phyloP scores from a whole-genome alignment of 2,329 filamentous ascomycete species.

The Orbilia brochopaga region DNA sequence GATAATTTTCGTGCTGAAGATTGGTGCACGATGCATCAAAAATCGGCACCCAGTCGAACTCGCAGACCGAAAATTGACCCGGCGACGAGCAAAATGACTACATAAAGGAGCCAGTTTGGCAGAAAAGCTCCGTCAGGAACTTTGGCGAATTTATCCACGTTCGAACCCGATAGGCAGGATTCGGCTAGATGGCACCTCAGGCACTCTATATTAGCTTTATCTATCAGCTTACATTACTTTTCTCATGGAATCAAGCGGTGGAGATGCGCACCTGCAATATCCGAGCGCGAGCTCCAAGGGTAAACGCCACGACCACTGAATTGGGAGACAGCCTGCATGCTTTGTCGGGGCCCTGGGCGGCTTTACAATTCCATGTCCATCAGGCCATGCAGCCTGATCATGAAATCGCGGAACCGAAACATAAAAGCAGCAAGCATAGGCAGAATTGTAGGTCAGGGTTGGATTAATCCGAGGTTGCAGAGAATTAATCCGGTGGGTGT shows the following conservation, averaged over 20 bases:
- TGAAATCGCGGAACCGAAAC: slow-evolving; percentile 47
- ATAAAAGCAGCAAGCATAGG: slow-evolving; percentile 37
- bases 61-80: background rate
- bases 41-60: slow-evolving; percentile 19
- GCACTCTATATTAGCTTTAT: slow-evolving; percentile 29
- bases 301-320: slow-evolving; percentile 27
- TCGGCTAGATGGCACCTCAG: slow-evolving; percentile 17
- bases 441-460: slow-evolving; percentile 44
- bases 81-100: slow-evolving; percentile 1
- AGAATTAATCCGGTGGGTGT: slow-evolving; percentile 51
- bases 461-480: slow-evolving; percentile 41
- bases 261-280: slow-evolving; percentile 41
- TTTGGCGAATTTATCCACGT: slow-evolving; percentile 48
- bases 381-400: slow-evolving; percentile 25
- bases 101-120: slow-evolving; percentile 18
- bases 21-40: slow-evolving; percentile 6
- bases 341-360: slow-evolving; percentile 15
- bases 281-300: slow-evolving; percentile 43
- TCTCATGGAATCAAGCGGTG: slow-evolving; percentile 4
- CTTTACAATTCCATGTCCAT: slow-evolving; percentile 11
- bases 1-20: slow-evolving; percentile 30
- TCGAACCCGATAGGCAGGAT: slow-evolving; percentile 25
- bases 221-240: slow-evolving; percentile 20
- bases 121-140: slow-evolving; percentile 15
- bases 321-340: slow-evolving; percentile 17